Base-by-base conservation (phyloP, 148 eudicot genomes). In the Rhododendron vialii region DNA sequence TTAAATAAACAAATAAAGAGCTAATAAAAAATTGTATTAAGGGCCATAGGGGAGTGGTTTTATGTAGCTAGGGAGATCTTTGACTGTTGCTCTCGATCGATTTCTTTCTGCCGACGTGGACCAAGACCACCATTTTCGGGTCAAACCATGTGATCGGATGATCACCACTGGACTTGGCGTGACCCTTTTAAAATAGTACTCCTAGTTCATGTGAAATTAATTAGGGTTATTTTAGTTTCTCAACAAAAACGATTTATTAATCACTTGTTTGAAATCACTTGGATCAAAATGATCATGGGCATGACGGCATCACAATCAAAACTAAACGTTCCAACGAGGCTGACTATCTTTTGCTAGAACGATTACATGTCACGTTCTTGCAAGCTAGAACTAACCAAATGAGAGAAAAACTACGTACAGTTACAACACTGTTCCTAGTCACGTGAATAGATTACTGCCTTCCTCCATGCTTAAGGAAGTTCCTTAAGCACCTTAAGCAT, bases 81-180 rank as follows among this genome's bases (percentile, higher is more conserved):
- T 83, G 86, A 83, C 83, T 61, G 43, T 51, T 83, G 86, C 86
- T 33, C 33, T 10, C 74, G 14, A 67, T 77, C 84, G 78, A 84
- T 47, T 78, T 87, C 84, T 78, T 83, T 36, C 79, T 50, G 47
- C 47, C 59, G 75, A 86, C 85, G 47, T 41, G 59, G 82, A 61
- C 38, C 51, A 47, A 6, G 85, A 78, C 88, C 83, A 73, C 28
- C 28, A 36, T 83, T 78, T 36, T 18, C 83, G 86, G 88, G 88
- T 87, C 86, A 78, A 83, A 71, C 67, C 85, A 87, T 48, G 63
- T 55, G 82, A 51, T 82, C 48, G 51, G 48, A 74, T 86, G 48
- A 74, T 86, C 85, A 28, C 35, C 57, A 63, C 48, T 1, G 55
- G 55, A 61, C 30, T 8, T 83, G 14, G 26, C 48, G 78, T 17